Evolutionary conservation across 768 basidiomycete genomes (phyloP), one percentile per base, ranked within the genome.

Genomic region (Tulasnella calospora): DNA sequence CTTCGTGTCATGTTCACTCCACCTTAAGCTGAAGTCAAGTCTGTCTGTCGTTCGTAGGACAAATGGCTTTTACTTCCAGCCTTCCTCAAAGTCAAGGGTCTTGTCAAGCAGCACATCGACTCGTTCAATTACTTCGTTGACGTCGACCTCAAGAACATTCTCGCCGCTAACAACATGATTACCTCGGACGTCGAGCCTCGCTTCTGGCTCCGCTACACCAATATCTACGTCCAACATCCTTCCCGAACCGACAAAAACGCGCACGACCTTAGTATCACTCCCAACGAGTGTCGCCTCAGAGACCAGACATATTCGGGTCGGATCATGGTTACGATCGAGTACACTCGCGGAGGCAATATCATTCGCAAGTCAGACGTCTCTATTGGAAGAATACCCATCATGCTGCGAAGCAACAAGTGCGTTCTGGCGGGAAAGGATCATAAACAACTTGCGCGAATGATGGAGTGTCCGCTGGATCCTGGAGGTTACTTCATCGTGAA

Each of bases 401-500:
- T 99, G 98, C 86, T 99, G 79, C 87, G 97, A 80, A 96, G 94
- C 83, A 96, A 92, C 87, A 95, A 98, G 84, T 99, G 98, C 84
- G 91, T 95, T 57, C 85, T 99, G 81, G 92, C 92, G 23, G 92
- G 91, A 4, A 89, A 89, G 81, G 90, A 86, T 35, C 92, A 94
- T 76, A 88, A 89, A 19, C 90, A 96, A 81, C 87, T 99, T 33
- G 98, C 98, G n/a, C 88, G 90, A 51, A 96, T 98, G 95, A 91
- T 89, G 15, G 98, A 99, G 85, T 99, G 98, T 84, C 98, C 98
- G 3, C 88, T 99, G 79, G 98, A 99, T 86, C 97, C 98, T 15
- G 98, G 98, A n/a, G 98, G 98, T 4, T 99, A 99, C 84, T 99
- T 99, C 84, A 92, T 99, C 79, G 98, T 99, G 74, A 98, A 96